Percentiles rank a stretch among this genome's conserved stretches.
These are phyloP conservation scores for Neoboletus brunneissimus DNA, from an alignment of 768 basidiomycete species.

Conservation along the genomic window DNA sequence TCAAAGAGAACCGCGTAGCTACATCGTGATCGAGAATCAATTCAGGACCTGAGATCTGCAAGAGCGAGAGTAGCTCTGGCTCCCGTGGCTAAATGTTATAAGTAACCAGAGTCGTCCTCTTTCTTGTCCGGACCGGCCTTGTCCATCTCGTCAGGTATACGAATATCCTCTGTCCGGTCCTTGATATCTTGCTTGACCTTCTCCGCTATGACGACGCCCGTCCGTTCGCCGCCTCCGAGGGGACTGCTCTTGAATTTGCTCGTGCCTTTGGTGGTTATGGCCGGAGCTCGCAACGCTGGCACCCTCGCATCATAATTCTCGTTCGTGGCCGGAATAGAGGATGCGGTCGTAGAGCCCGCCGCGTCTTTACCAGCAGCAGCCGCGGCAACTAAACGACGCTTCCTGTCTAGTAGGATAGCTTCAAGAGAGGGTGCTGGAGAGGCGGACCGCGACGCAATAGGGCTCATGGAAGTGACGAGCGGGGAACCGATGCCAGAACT, in stretches of 20 bases:
- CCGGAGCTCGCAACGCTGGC: slow-evolving; percentile 10
- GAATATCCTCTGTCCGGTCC: slow-evolving; percentile 22
- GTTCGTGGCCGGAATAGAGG: slow-evolving; percentile 6
- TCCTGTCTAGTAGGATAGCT: slow-evolving; percentile 64
- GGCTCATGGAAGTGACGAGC: slow-evolving; percentile 11
- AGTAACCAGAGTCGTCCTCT: slow-evolving; percentile 26
- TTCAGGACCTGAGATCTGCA: neutral
- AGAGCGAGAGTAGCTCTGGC: neutral
- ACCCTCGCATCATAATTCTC: slow-evolving; percentile 18
- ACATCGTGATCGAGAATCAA: neutral
- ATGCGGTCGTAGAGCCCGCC: neutral
- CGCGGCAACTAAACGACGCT: slow-evolving; percentile 44
- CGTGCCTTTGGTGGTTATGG: slow-evolving; percentile 42
- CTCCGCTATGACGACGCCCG: slow-evolving; percentile 49
- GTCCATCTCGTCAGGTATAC: slow-evolving; percentile 36
- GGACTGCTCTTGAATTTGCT: slow-evolving; percentile 74
- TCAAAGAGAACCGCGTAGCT: neutral
- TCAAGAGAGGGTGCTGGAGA: slow-evolving; percentile 62
- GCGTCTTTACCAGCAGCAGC: slow-evolving; percentile 18
- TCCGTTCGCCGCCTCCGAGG: slow-evolving; percentile 44
- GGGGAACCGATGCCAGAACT: slow-evolving; percentile 10
- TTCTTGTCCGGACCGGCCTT: slow-evolving; percentile 37
- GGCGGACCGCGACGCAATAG: slow-evolving; percentile 32
- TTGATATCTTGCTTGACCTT: slow-evolving; percentile 39
- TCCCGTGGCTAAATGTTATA: slow-evolving; percentile 15